phyloP scores from a whole-genome alignment of 768 basidiomycete genomes.

The Trametes maxima region DNA sequence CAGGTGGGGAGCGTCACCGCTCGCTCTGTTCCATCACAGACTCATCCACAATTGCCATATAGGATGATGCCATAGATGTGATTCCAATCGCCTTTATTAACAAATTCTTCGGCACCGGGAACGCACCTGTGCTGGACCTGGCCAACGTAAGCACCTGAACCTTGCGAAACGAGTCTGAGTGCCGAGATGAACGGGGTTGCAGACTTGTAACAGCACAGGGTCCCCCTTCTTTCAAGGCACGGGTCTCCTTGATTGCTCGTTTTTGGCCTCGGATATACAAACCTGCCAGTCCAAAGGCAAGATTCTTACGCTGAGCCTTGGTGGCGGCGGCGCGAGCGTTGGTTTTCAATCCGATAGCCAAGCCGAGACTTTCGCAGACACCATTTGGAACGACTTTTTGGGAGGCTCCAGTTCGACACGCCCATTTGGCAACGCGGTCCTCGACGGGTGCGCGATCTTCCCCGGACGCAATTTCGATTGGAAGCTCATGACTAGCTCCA shows the following conservation, averaged over 20 bases:
- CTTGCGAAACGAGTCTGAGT: not conserved
- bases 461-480: not conserved
- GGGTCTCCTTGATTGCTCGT: conserved; percentile 41
- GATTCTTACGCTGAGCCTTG: conserved; percentile 48
- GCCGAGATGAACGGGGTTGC: not conserved
- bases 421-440: conserved; percentile 48
- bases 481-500: not conserved
- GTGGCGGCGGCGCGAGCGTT: conserved; percentile 45
- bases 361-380: conserved; percentile 39
- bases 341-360: conserved; percentile 42
- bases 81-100: conserved; percentile 72
- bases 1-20: conserved; percentile 38
- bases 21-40: not conserved
- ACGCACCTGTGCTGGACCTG: conserved; percentile 64
- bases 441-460: conserved; percentile 43
- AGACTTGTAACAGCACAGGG: conserved; percentile 46
- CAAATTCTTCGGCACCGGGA: conserved; percentile 65
- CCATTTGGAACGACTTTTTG: conserved; percentile 49
- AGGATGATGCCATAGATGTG: conserved; percentile 70
- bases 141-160: conserved; percentile 53
- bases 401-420: conserved; percentile 46
- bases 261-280: conserved; percentile 45
- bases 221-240: conserved; percentile 47
- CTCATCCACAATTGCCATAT: not conserved
- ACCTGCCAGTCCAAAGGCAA: conserved; percentile 50